Base-by-base conservation (phyloP, 805 yeast species). In the Saccharomyces jurei region DNA sequence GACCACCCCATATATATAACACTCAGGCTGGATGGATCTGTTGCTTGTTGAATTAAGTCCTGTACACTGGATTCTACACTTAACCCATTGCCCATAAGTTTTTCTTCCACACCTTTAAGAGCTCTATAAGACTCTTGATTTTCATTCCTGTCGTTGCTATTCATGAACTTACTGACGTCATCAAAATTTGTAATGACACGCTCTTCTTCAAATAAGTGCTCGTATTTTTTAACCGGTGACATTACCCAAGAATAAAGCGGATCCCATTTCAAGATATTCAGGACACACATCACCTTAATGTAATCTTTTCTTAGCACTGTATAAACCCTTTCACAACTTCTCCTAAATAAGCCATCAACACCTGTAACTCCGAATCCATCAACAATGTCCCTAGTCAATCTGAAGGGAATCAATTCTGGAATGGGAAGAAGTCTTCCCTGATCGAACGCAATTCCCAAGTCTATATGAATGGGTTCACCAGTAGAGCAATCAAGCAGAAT, bases 391-490 rank as follows among this genome's bases (percentile, higher is more conserved):
- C 96, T 74, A 0, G 98, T 89, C 36, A 95, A 73, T 58, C 99
- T 72, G 66, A 94, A 95, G 4, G 99, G 99, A 5, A 95, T 96
- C 0, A 87, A 78, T 64, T 94, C 99, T 0, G 99, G 99, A 8
- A 92, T 80, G 0, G 92, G 85, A 44, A 94, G 73, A 13, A 83
- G 71, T 61, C 80, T 83, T 0, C 98, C 99, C 63, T 90, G 97
- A 67, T 94, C 99, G 73, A 94, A 94, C 0, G 98, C 95, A 48
- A 94, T 91, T 0, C 99, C 99, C 17, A 94, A 73, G 69, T 94
- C 99, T 60, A 94, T 95, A 67, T 95, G 99, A 27, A 94, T 84
- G 0, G 97, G 96, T 62, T 91, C 97, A 0, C 98, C 98, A 0
- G 88, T 78, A n/a, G 68, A 64, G 50, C 77, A 76, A 67, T 94